phyloP scores from a whole-genome alignment of 2,329 filamentous ascomycete species.

The Apiospora saccharicola region DNA sequence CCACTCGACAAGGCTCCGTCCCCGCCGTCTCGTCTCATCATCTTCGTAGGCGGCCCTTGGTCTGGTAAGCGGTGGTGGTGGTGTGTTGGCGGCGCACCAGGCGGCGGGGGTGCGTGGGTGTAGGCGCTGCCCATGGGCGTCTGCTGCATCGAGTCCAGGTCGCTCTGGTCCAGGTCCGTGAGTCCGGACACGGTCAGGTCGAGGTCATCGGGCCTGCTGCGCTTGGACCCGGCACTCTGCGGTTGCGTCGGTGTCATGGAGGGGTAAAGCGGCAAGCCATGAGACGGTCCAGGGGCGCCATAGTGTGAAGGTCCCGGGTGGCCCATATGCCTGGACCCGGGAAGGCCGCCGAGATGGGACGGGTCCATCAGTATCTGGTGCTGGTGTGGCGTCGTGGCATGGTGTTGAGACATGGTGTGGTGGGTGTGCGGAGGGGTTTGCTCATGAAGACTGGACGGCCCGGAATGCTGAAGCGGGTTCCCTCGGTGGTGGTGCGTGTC shows the following conservation, averaged over 20 bases:
- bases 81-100: conserved; percentile 64
- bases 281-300: conserved; percentile 54
- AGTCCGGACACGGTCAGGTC: conserved; percentile 61
- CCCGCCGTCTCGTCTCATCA: conserved; percentile 66
- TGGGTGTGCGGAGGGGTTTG: conserved; percentile 47
- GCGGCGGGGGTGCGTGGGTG: conserved; percentile 48
- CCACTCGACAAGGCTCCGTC: conserved; percentile 51
- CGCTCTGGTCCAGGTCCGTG: conserved; percentile 60
- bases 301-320: conserved; percentile 63
- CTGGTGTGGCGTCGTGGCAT: conserved; percentile 52
- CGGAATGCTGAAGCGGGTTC: conserved; percentile 57
- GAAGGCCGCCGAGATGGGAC: conserved; percentile 60
- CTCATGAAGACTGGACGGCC: conserved; percentile 56
- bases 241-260: conserved; percentile 51
- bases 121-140: conserved; percentile 61
- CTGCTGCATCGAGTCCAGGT: conserved; percentile 63
- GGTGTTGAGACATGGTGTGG: conserved; percentile 52
- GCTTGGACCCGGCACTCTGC: conserved; percentile 53
- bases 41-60: conserved; percentile 72
- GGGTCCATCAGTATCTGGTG: conserved; percentile 65
- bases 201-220: conserved; percentile 65
- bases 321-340: conserved; percentile 52
- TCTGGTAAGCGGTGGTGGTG: conserved; percentile 85
- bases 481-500: conserved; percentile 51
- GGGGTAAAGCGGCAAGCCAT: conserved; percentile 60